Evolutionary conservation across 768 basidiomycete species (phyloP), one percentile per base, ranked within the genome.

Genomic region (Pulveroboletus sp.): DNA sequence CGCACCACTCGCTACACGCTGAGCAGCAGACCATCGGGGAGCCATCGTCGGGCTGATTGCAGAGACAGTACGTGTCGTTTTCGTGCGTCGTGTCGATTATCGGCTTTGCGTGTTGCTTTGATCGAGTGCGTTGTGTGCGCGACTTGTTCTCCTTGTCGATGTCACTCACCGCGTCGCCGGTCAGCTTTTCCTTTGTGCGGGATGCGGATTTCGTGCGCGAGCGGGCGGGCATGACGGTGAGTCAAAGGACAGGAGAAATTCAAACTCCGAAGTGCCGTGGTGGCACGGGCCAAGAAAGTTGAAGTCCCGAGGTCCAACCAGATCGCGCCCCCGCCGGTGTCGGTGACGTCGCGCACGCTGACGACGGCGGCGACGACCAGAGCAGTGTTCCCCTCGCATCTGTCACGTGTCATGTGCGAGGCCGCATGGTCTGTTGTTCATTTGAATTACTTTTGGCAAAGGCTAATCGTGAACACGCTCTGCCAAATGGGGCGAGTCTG

Each of bases 21-120:
- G 79, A 75, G 61, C 90, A 93, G 31, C 70, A 71, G 41, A 92
- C 83, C 89, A 91, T 90, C 12, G 89, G 88, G 6, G 84, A 76
- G 27, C 86, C 89, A 69, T 90, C 85, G 64, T 91, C 85, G 33
- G 76, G 78, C 41, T 77, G 76, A 20, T 75, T 73, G 65, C 90
- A 93, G 1, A 76, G 67, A 69, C 90, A 92, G 33, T 63, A 59
- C 25, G 59, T 64, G 49, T 60, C 58, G 49, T 49, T 50, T 64
- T 61, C 33, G 48, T n/a, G n/a, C n/a, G 40, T 5, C 19, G 38
- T 41, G 16, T 56, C 55, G 52, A 50, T 55, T 38, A 61, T 24
- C 12, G 51, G 49, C 42, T 54, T 61, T 34, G 49, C 9, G 27
- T 40, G 57, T 19, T 46, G 16, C 49, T 65, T 68, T 51, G 59